These are phyloP conservation scores for Myxozyma neotropica DNA, from an alignment of 805 yeast species.

Conservation along the genomic window DNA sequence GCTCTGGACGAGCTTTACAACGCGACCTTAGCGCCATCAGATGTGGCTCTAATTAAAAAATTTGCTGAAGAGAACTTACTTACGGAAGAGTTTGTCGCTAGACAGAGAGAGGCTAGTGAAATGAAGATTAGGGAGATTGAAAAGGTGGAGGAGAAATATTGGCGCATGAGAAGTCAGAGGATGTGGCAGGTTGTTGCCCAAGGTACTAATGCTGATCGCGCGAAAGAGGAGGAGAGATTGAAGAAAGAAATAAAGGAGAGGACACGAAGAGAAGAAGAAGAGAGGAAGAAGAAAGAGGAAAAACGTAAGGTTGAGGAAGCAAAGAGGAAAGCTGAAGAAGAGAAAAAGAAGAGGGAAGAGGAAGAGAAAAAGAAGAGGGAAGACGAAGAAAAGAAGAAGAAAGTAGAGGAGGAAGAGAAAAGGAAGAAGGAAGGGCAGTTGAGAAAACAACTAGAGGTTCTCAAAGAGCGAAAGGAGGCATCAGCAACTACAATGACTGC, in stretches of 20 bases:
- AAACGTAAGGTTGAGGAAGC: constrained; percentile 33
- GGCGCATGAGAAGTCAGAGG: constrained; percentile 2
- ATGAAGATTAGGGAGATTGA: not conserved
- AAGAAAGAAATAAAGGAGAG: constrained; percentile 35
- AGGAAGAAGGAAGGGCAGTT: constrained; percentile 1
- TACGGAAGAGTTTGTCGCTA: constrained; percentile 6
- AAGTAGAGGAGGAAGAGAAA: constrained; percentile 12
- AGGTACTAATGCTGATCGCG: constrained; percentile 17
- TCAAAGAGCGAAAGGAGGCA: not conserved
- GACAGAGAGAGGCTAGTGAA: constrained; percentile 6
- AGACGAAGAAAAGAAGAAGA: constrained; percentile 35
- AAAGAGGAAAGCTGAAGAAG: constrained; percentile 37
- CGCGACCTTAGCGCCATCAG: constrained; percentile 6
- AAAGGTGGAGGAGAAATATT: constrained; percentile 3
- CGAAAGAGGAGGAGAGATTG: constrained; percentile 1
- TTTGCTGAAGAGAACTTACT: not conserved
- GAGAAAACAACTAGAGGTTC: not conserved
- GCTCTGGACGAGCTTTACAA: constrained; percentile 4
- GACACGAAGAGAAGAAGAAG: not conserved
- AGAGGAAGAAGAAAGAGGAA: constrained; percentile 29
- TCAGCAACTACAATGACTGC: not conserved
- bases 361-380: constrained; percentile 37
- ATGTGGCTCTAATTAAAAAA: not conserved
- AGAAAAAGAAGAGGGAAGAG: constrained; percentile 35
- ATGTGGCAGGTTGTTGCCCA: constrained; percentile 17